Evolutionary conservation across 306 rosid genomes (phyloP).

Genomic region (Oemleria cerasiformis): DNA sequence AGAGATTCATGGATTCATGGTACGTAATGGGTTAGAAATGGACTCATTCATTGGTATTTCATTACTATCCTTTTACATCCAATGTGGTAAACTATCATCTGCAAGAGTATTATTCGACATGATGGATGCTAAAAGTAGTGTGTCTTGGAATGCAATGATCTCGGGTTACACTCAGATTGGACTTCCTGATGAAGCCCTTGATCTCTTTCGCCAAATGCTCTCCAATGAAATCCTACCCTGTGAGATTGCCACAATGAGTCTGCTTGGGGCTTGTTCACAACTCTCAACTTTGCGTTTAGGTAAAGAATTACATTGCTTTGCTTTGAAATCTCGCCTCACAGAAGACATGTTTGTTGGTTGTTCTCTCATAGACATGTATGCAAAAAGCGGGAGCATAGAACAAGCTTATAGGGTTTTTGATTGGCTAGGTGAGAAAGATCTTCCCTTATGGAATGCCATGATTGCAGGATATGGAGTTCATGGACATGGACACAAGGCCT

Average conservation of each 20-base stretch:
- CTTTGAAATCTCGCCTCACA: conserved; percentile 42
- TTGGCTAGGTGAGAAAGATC: conserved; percentile 42
- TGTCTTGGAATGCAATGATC: conserved; percentile 73
- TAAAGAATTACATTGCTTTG: conserved; percentile 67
- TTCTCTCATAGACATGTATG: conserved; percentile 81
- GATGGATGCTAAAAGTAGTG: conserved; percentile 42
- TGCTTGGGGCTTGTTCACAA: conserved; percentile 71
- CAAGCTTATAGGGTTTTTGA: conserved; percentile 54
- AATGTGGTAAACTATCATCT: conserved; percentile 36
- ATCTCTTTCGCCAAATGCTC: conserved; percentile 61
- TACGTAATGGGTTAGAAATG: conserved; percentile 55
- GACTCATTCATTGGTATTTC: conserved; percentile 72
- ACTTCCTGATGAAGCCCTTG: conserved; percentile 64
- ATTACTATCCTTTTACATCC: conserved; percentile 56
- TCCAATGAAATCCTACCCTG: conserved; percentile 35
- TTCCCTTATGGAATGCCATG: conserved; percentile 69
- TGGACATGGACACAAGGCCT: conserved; percentile 66
- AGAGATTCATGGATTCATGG: conserved; percentile 61
- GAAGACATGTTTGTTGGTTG: conserved; percentile 57
- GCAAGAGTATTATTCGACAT: conserved; percentile 52
- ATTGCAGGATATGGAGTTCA: conserved; percentile 79
- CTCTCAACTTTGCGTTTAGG: conserved; percentile 60
- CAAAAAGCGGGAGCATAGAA: conserved; percentile 73
- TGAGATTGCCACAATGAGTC: conserved; percentile 44
- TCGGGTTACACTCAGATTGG: conserved; percentile 54